phyloP scores from a whole-genome alignment of 257 asterid genomes.

The Solanum chmielewskii region DNA sequence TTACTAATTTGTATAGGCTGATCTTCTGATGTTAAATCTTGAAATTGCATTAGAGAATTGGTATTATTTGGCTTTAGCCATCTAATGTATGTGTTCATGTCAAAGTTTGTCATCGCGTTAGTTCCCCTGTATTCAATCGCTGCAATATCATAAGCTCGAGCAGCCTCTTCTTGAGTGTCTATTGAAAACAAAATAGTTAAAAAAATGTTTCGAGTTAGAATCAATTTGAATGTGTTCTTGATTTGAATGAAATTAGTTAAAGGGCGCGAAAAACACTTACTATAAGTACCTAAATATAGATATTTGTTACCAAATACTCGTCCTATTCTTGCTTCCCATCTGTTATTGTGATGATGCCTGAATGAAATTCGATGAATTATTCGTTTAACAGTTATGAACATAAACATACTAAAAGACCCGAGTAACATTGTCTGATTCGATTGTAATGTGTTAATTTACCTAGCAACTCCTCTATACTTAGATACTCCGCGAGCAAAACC shows the following conservation, averaged over 20 bases:
- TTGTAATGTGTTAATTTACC: conserved; percentile 9
- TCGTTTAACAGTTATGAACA: too few relatives aligned
- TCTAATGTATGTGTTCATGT: conserved; percentile 27
- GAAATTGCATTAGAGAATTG: conserved; percentile 6
- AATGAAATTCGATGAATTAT: neutral
- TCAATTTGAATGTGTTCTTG: neutral
- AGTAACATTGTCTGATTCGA: neutral
- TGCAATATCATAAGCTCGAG: conserved; percentile 46
- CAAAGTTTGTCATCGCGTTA: conserved; percentile 41
- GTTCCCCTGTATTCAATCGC: conserved; percentile 41
- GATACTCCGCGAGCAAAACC: conserved; percentile 67
- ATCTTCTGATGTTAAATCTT: conserved; percentile 1
- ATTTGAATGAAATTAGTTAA: neutral
- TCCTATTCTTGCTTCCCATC: conserved; percentile 95
- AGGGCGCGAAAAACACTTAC: conserved; percentile 9
- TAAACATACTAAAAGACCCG: neutral
- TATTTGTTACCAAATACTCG: conserved; percentile 78
- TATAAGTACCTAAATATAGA: conserved; percentile 70
- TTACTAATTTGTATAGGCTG: neutral
- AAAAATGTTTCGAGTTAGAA: neutral
- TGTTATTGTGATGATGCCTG: conserved; percentile 90
- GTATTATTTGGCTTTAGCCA: conserved; percentile 34
- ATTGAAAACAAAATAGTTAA: neutral
- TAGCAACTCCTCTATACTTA: conserved; percentile 68
- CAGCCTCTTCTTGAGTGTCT: conserved; percentile 55